Conservation (phyloP, 225 moss, liverwort and hornwort species). For the Thuidium tamariscinum region DNA sequence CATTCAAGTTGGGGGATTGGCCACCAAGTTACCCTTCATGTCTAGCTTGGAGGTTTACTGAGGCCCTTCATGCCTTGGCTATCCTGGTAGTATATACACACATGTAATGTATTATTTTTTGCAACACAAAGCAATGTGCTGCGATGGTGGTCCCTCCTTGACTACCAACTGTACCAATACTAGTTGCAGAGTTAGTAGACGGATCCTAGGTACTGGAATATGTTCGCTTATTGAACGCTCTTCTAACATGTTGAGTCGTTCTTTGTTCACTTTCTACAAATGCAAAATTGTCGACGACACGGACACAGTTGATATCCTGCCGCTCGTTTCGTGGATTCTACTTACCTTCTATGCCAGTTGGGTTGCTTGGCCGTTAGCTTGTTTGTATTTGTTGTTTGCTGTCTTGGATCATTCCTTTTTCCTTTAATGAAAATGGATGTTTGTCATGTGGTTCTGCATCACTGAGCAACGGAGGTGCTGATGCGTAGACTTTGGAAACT, state of each 20-base stretch:
- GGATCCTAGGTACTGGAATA: neutral
- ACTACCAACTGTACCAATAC: neutral
- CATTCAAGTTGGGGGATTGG: conserved; percentile 13
- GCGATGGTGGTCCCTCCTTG: neutral
- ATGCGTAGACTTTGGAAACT: neutral
- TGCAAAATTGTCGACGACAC: neutral
- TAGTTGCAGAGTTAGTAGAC: neutral
- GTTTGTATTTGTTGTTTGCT: neutral
- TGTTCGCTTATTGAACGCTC: neutral
- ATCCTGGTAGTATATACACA: neutral
- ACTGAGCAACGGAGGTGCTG: neutral
- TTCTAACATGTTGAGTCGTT: neutral
- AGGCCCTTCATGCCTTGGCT: neutral
- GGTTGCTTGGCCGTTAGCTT: neutral
- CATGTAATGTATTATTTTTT: neutral
- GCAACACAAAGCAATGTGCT: neutral
- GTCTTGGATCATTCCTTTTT: neutral
- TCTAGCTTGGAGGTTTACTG: conserved; percentile 50
- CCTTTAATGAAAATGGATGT: neutral
- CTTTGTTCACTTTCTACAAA: neutral
- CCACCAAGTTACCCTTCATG: conserved; percentile 34
- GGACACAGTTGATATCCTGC: neutral
- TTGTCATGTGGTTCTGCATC: neutral
- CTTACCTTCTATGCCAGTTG: neutral
- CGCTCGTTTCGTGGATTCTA: neutral